These are phyloP conservation scores for Allium fistulosum DNA, from an alignment of 106 monocot genomes.

Conservation along the genomic window DNA sequence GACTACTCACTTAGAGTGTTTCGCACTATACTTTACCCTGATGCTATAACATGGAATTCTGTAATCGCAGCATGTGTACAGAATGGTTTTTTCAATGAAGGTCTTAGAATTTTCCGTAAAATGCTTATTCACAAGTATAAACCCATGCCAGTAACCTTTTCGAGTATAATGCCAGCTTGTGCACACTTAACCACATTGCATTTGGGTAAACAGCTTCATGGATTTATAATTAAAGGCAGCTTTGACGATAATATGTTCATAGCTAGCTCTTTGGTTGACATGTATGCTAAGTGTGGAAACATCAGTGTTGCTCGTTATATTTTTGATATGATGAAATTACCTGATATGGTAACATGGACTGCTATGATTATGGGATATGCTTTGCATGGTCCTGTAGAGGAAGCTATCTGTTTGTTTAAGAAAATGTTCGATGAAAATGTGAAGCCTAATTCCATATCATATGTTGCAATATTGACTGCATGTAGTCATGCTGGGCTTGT, in stretches of 20 bases:
- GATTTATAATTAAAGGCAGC: conserved; percentile 35
- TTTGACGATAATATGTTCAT: conserved; percentile 56
- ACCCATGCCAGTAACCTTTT: conserved; percentile 57
- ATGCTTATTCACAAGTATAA: conserved; percentile 37
- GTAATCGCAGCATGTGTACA: conserved; percentile 75
- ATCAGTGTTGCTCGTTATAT: conserved; percentile 43
- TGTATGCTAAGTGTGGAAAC: conserved; percentile 84
- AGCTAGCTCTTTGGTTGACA: conserved; percentile 63
- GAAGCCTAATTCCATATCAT: conserved; percentile 66
- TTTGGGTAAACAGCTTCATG: conserved; percentile 79
- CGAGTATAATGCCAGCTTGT: conserved; percentile 73
- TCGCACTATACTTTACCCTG: conserved; percentile 20
- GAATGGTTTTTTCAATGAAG: conserved; percentile 71
- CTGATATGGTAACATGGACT: conserved; percentile 74
- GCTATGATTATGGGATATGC: conserved; percentile 99
- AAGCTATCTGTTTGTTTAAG: conserved; percentile 61
- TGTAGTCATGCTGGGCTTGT: conserved; percentile 69
- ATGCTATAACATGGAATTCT: conserved; percentile 70
- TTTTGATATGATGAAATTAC: conserved; percentile 47
- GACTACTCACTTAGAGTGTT: conserved; percentile 53
- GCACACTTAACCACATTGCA: conserved; percentile 53
- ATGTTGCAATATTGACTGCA: conserved; percentile 81
- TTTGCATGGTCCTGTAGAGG: conserved; percentile 68
- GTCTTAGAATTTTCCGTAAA: conserved; percentile 45
- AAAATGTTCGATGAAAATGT: conserved; percentile 53